Conservation (phyloP, 306 rosid species). For the Pterocarpus santalinus region DNA sequence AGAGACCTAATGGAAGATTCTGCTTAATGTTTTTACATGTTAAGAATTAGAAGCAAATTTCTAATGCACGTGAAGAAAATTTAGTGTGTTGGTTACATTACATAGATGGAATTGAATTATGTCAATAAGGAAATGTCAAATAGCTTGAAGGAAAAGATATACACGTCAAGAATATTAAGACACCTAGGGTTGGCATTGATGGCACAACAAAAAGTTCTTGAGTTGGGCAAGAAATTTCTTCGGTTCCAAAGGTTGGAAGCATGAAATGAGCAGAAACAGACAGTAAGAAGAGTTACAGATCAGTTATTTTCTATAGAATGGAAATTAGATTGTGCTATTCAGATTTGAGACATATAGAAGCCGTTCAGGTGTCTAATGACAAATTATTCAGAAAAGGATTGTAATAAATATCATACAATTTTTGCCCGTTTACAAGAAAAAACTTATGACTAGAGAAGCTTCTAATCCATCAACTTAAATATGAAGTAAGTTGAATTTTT, state of each 20-base stretch:
- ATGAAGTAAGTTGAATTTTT: slow-evolving; percentile 3
- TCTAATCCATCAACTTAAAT: background rate
- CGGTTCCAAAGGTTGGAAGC: slow-evolving; percentile 32
- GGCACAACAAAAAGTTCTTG: slow-evolving; percentile 55
- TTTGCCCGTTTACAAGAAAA: background rate
- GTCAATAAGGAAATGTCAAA: background rate
- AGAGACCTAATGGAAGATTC: slow-evolving; percentile 58
- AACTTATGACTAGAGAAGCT: background rate
- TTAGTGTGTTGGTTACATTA: background rate
- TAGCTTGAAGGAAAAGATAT: background rate
- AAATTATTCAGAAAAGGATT: background rate
- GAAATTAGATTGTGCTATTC: background rate
- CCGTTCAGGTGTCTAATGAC: background rate
- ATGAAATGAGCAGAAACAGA: background rate
- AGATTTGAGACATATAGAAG: background rate
- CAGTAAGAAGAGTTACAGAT: slow-evolving; percentile 17
- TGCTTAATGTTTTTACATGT: slow-evolving; percentile 48
- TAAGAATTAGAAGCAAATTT: background rate
- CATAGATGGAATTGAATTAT: too few species aligned
- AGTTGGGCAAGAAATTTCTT: slow-evolving; percentile 58
- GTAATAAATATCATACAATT: background rate
- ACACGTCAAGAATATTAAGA: background rate
- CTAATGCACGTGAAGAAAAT: slow-evolving; percentile 1
- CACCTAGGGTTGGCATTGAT: slow-evolving; percentile 66
- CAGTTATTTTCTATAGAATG: background rate